These are phyloP conservation scores for Ligustrum vulgare DNA, from an alignment of 257 asterid species.

Conservation along the genomic window DNA sequence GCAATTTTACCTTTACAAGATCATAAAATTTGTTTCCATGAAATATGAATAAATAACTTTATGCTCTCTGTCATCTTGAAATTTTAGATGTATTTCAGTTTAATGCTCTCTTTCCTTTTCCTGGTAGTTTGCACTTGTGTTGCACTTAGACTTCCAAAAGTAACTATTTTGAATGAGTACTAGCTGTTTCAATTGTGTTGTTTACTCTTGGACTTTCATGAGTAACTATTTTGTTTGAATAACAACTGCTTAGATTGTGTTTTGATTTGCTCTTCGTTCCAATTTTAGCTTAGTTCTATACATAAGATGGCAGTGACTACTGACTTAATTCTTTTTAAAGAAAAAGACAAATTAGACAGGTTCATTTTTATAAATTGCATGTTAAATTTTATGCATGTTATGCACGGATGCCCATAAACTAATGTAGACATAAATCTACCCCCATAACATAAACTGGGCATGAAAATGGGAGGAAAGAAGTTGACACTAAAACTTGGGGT, in stretches of 20 bases:
- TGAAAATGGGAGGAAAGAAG: conserved; percentile 47
- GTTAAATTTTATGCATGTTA: not conserved
- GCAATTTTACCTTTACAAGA: not conserved
- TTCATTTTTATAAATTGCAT: not conserved
- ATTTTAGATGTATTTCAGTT: not conserved
- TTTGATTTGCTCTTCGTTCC: not conserved
- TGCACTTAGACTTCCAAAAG: not conserved
- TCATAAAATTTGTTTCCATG: too few species aligned
- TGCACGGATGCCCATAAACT: not conserved
- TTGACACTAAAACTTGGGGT: conserved; percentile 33
- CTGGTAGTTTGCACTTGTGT: not conserved
- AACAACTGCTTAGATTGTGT: not conserved
- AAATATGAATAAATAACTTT: too few species aligned
- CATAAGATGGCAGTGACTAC: not conserved
- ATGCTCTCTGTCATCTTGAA: not conserved
- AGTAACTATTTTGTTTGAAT: not conserved
- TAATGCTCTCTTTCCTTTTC: not conserved
- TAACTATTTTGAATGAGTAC: not conserved
- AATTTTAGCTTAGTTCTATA: not conserved
- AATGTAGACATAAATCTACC: not conserved
- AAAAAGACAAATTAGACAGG: not conserved
- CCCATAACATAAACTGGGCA: not conserved
- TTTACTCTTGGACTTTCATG: too few species aligned
- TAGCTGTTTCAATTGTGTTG: too few species aligned
- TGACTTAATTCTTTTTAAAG: not conserved